Percentiles rank a stretch among this genome's conserved stretches.
These are phyloP conservation scores for Scheffersomyces quercinus DNA, from an alignment of 1,139 yeast species.

Conservation along the genomic window DNA sequence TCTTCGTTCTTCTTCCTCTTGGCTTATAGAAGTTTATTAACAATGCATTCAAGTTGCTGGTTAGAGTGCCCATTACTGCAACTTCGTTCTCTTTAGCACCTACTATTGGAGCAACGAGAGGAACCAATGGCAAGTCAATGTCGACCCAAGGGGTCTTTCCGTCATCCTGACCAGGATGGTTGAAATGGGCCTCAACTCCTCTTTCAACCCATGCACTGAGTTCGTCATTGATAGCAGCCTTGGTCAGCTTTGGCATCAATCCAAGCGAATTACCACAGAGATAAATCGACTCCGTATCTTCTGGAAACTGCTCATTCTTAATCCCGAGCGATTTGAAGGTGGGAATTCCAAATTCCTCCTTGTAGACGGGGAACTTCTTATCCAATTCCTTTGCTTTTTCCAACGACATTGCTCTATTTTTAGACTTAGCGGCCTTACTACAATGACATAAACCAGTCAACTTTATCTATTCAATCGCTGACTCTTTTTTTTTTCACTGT, in stretches of 20 bases:
- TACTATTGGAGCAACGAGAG: slow-evolving; percentile 68
- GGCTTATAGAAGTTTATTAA: slow-evolving; percentile 78
- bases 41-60: slow-evolving; percentile 77
- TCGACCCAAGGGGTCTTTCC: slow-evolving; percentile 72
- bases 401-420: slow-evolving; percentile 10
- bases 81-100: slow-evolving; percentile 77
- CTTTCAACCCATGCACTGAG: slow-evolving; percentile 77
- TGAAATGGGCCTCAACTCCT: slow-evolving; percentile 85
- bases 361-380: slow-evolving; percentile 33
- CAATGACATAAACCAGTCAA: not conserved
- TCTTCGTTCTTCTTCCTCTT: slow-evolving; percentile 56
- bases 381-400: slow-evolving; percentile 32
- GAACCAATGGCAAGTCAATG: slow-evolving; percentile 74
- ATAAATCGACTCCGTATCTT: slow-evolving; percentile 42
- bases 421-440: not conserved
- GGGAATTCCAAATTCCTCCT: slow-evolving; percentile 56
- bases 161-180: slow-evolving; percentile 51
- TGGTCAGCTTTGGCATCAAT: slow-evolving; percentile 71
- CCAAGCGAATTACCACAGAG: slow-evolving; percentile 93
- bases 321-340: slow-evolving; percentile 57
- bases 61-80: slow-evolving; percentile 84
- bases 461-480: no score
- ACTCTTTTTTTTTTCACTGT: no score
- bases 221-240: slow-evolving; percentile 61
- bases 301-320: slow-evolving; percentile 12